phyloP scores from a whole-genome alignment of 192 early-diverging fungal species.

The Dissophora globulifera region DNA sequence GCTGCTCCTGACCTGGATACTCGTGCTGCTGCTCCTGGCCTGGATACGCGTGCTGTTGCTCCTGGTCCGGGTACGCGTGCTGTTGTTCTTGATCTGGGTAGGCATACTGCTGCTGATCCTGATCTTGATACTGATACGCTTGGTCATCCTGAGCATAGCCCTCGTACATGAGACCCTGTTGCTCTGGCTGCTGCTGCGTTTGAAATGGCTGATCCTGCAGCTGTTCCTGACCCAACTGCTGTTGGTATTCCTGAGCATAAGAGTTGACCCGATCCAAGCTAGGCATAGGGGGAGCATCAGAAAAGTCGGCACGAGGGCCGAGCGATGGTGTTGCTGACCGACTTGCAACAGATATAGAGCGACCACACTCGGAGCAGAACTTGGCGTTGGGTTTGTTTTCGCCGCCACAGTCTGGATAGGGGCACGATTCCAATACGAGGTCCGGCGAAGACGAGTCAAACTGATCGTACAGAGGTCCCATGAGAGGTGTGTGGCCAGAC shows the following conservation, averaged over 20 bases:
- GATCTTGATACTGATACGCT: conserved; percentile 2
- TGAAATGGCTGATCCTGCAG: background rate
- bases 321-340: conserved; percentile 54
- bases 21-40: background rate
- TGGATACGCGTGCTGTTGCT: conserved; percentile 6
- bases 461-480: conserved; percentile 33
- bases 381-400: conserved; percentile 65
- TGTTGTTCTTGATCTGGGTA: conserved; percentile 8
- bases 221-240: conserved; percentile 2
- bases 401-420: conserved; percentile 60
- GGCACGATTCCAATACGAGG: conserved; percentile 52
- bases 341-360: conserved; percentile 52
- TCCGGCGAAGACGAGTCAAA: conserved; percentile 31
- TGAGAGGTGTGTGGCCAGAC: conserved; percentile 37
- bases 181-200: conserved; percentile 3
- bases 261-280: conserved; percentile 36
- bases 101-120: conserved; percentile 14
- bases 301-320: conserved; percentile 26
- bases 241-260: conserved; percentile 25
- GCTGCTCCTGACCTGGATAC: too few relatives aligned
- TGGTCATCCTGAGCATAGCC: conserved; percentile 10
- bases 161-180: background rate
- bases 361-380: conserved; percentile 71
- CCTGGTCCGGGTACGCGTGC: conserved; percentile 2
- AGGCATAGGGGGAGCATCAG: conserved; percentile 26